Evolutionary conservation across 75 land plant species (phyloP), one percentile per base, ranked within the genome.

Genomic region (Pinus albicaulis): DNA sequence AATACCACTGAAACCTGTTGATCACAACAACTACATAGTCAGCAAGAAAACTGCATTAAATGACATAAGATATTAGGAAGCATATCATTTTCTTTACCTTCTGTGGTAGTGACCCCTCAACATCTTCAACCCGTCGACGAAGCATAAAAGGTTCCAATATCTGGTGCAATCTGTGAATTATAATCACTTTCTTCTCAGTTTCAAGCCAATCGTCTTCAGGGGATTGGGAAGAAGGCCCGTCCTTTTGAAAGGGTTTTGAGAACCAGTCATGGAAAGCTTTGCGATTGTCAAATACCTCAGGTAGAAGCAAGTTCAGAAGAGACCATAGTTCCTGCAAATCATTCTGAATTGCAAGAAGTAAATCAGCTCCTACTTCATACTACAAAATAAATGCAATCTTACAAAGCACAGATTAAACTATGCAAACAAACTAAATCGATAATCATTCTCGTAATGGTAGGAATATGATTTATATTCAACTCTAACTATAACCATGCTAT

Each of bases 211-310:
- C 99, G 82, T 98, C 92, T 59, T 90, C 99, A 57, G 86, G 89
- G 20, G 85, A 82, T 66, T 81, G 81, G 8, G 80, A 84, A 13
- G 86, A 53, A 19, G 92, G 81, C 15, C 77, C 93, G 80, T 98
- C 99, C 78, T 83, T 95, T 81, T 91, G 98, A 76, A 98, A 98
- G 26, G 99, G 99, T 77, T 93, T 89, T 66, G 99, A 91, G 73
- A 98, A 98, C 99, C 99, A 98, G 65, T 98, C 99, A 81, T 98
- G 92, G 76, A 98, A 98, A 57, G 99, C 96, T 72, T 91, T 98
- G 13, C 92, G 85, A 72, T 93, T 98, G 76, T 98, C 99, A 85
- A 98, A 98, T 34, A 98, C 99, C 84, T 98, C 99, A 16, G 99
- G 99, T 41, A 98, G 91, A 48, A 98, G 96, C 56, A 98, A 80